A percentile compares a stretch with the other conserved stretches of the same genome.
Evolutionary conservation across 768 basidiomycete genomes (phyloP).

Genomic region (Gymnopilus dilepis): DNA sequence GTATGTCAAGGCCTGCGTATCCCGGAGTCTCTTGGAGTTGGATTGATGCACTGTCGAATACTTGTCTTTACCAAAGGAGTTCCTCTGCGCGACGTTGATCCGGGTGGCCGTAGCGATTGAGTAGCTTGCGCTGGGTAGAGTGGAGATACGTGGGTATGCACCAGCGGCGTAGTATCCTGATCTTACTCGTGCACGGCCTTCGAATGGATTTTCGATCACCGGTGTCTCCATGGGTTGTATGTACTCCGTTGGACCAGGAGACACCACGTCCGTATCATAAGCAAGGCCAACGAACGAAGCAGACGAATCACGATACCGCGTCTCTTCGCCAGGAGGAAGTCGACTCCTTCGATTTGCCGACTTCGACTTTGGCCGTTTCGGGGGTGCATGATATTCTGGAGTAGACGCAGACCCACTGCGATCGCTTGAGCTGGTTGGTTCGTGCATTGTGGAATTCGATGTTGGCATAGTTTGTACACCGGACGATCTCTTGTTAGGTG

Average conservation of each 20-base stretch:
- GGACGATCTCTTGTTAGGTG: slow-evolving; percentile 44
- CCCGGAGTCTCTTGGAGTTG: slow-evolving; percentile 49
- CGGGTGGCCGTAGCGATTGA: slow-evolving; percentile 41
- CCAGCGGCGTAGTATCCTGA: slow-evolving; percentile 68
- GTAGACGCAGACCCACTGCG: slow-evolving; percentile 38
- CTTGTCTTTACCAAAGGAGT: slow-evolving; percentile 29
- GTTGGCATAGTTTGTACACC: slow-evolving; percentile 53
- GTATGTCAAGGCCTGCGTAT: slow-evolving; percentile 41
- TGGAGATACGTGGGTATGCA: slow-evolving; percentile 58
- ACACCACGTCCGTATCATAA: slow-evolving; percentile 57
- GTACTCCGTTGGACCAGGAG: slow-evolving; percentile 40
- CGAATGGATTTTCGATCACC: slow-evolving; percentile 35
- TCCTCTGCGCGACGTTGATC: slow-evolving; percentile 34
- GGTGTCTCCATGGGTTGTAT: slow-evolving; percentile 31
- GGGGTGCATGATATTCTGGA: slow-evolving; percentile 45
- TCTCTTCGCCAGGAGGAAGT: slow-evolving; percentile 27
- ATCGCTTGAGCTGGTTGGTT: slow-evolving; percentile 38
- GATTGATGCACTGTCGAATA: slow-evolving; percentile 39
- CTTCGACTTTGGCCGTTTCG: slow-evolving; percentile 44
- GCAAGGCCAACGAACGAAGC: slow-evolving; percentile 41
- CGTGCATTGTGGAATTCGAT: slow-evolving; percentile 48
- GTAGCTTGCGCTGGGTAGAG: slow-evolving; percentile 40
- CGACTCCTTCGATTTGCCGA: slow-evolving; percentile 31
- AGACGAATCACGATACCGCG: slow-evolving; percentile 34
- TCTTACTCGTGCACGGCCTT: slow-evolving; percentile 70